A percentile compares a stretch with the other conserved stretches of the same genome.
Conservation (phyloP, 2,329 filamentous ascomycete species). For the Fusarium sp. region DNA sequence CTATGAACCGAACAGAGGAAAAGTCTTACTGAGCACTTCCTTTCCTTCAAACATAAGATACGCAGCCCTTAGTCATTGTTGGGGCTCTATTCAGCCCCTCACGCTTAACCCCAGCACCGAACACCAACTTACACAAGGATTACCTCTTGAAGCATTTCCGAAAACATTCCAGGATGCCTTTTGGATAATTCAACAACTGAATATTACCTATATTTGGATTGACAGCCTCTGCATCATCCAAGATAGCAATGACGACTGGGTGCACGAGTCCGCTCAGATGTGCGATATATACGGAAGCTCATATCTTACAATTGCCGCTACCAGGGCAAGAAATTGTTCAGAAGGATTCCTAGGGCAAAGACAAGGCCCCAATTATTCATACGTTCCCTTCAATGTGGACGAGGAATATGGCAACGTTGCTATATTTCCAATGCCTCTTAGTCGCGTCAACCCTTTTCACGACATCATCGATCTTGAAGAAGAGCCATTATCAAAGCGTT, state of each 20-base stretch:
- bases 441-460: accelerated
- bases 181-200: neutral
- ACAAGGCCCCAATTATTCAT: accelerated
- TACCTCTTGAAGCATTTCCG: neutral
- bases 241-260: neutral
- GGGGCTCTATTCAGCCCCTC: neutral
- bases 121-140: accelerated
- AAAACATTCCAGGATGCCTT: neutral
- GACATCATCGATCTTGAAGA: neutral
- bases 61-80: neutral
- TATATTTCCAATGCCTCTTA: neutral
- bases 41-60: accelerated
- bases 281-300: neutral
- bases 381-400: accelerated
- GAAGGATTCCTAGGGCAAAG: neutral
- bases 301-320: neutral
- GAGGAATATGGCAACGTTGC: accelerated
- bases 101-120: accelerated
- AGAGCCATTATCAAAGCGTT: neutral
- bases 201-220: accelerated
- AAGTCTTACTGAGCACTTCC: accelerated
- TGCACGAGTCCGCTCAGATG: neutral
- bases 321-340: neutral
- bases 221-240: neutral
- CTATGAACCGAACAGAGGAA: accelerated